These are phyloP conservation scores for Pseudocercospora cruenta DNA, from an alignment of 2,329 filamentous ascomycete species.

Conservation along the genomic window DNA sequence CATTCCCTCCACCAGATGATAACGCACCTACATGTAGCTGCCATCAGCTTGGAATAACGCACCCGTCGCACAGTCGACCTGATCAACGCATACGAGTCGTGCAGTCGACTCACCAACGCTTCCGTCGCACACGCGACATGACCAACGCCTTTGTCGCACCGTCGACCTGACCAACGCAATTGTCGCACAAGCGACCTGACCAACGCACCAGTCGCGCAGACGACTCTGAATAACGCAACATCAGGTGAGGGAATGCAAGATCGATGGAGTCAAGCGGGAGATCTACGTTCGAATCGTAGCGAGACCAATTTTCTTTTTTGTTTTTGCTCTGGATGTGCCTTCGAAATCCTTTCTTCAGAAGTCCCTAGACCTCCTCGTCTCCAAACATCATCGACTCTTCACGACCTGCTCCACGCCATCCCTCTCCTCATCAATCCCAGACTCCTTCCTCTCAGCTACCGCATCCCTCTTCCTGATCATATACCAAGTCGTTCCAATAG, in stretches of 20 bases:
- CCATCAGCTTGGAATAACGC: no score
- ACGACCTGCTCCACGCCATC: neutral
- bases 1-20: no score
- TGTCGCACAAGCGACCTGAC: no score
- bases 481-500: constrained; percentile 29
- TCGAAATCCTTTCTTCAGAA: neutral
- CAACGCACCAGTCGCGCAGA: neutral
- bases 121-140: no score
- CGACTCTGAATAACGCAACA: neutral
- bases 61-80: no score
- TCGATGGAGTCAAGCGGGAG: neutral
- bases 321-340: neutral
- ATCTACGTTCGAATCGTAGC: neutral
- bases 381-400: neutral
- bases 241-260: neutral
- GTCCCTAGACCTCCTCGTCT: neutral
- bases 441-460: neutral
- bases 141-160: no score
- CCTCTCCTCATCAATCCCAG: neutral
- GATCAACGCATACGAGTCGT: no score
- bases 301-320: neutral
- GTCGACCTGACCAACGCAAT: no score
- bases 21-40: no score
- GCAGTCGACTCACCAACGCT: no score
- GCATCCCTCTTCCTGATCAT: constrained; percentile 18